Evolutionary conservation across 805 yeast species (phyloP), one percentile per base, ranked within the genome.

Genomic region (Starmerella powellii): DNA sequence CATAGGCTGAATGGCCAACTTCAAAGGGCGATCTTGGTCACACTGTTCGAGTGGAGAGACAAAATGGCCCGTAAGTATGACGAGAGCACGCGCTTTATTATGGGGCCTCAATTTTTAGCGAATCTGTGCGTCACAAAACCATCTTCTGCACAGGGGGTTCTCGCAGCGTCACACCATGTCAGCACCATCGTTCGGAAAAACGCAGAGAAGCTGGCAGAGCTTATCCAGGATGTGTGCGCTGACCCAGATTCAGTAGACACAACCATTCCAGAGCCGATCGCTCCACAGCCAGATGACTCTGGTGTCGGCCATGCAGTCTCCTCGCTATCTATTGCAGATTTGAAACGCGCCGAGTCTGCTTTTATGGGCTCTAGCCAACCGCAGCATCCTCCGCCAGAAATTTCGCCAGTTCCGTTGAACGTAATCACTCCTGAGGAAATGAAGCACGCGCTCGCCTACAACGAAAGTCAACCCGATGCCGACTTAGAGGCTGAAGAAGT

Each of bases 21-120:
- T 45, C 70, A 71, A 38, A 31, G 46, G 1, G 71, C 70, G 0
- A 57, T 85, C 6, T 68, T 83, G 15, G 74, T 69, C 47, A 73
- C 63, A 0, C 63, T 91, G 16, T 83, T 72, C 52, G 67, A 73
- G 33, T 91, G 96, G 96, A 73, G 98, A 59, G 97, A 91, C 58
- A 38, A 46, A 1, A 56, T 71, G 28, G 97, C 96, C 1, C 70
- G 93, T 49, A 51, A 64, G 30, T 70, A 73, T 36, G 98, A 91
- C 59, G 98, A 91, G 62, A 81, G 94, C 2, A 74, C 80, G 2
- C 67, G 93, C 46, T 88, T 66, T 54, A 67, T 91, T 13, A 79
- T 87, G 88, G 74, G 94, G 4, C 86, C 84, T 55, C 91, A 80
- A 52, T 59, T 79, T 12, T 56, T 91, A 30, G 76, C 78, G 0